Percentiles rank a stretch among this genome's conserved stretches.
phyloP scores from a whole-genome alignment of 768 basidiomycete species.

The Crepidotus variabilis region DNA sequence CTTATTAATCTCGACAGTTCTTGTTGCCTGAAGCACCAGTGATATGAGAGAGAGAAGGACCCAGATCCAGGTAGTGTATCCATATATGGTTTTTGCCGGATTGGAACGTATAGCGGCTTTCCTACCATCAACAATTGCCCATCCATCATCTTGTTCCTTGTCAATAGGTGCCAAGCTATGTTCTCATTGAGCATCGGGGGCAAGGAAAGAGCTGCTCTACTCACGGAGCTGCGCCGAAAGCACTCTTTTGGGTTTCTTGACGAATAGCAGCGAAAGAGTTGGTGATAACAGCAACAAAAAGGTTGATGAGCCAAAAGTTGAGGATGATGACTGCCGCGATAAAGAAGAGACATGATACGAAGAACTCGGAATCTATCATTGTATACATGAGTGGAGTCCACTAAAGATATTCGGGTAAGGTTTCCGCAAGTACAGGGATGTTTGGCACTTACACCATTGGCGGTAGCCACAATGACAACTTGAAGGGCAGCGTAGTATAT shows the following conservation, averaged over 20 bases:
- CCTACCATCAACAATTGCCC: conserved; percentile 46
- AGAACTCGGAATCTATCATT: conserved; percentile 88
- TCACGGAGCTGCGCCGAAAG: conserved; percentile 81
- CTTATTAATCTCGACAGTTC: conserved; percentile 45
- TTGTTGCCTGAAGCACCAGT: conserved; percentile 69
- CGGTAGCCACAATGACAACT: conserved; percentile 78
- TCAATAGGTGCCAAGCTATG: conserved; percentile 31
- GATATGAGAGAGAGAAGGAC: conserved; percentile 69
- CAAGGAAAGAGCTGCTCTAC: conserved; percentile 20
- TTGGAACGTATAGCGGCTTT: conserved; percentile 37
- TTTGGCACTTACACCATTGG: conserved; percentile 58
- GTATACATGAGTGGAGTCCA: conserved; percentile 84
- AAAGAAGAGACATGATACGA: conserved; percentile 84
- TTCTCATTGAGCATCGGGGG: not conserved
- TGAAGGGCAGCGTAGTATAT: conserved; percentile 80
- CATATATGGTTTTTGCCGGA: conserved; percentile 50
- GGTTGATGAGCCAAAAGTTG: conserved; percentile 92
- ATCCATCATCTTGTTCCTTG: conserved; percentile 63
- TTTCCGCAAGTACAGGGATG: not conserved
- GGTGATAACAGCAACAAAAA: conserved; percentile 95
- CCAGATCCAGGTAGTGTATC: conserved; percentile 68
- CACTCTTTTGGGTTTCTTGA: conserved; percentile 82
- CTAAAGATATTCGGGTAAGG: conserved; percentile 27
- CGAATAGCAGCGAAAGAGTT: conserved; percentile 89
- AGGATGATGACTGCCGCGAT: conserved; percentile 79